phyloP scores from a whole-genome alignment of 2,329 filamentous ascomycete genomes.

The Pseudogymnoascus sp. region DNA sequence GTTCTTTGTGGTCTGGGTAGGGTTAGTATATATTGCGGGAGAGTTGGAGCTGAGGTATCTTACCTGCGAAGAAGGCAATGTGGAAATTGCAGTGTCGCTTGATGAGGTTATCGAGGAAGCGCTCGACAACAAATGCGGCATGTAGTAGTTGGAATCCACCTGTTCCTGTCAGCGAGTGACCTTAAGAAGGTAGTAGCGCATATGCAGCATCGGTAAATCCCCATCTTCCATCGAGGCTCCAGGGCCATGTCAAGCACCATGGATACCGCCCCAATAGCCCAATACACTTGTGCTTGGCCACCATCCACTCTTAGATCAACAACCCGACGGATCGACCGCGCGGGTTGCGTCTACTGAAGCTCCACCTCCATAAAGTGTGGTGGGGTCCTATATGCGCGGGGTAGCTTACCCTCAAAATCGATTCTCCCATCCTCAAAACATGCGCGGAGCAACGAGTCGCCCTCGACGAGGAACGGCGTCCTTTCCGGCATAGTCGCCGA shows the following conservation, averaged over 20 bases:
- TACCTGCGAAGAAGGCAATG: conserved; percentile 55
- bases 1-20: conserved; percentile 37
- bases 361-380: not conserved
- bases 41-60: not conserved
- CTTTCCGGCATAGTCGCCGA: conserved; percentile 69
- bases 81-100: conserved; percentile 65
- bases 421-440: conserved; percentile 57
- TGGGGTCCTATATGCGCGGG: not conserved
- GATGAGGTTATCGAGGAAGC: conserved; percentile 53
- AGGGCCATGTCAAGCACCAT: not conserved
- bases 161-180: conserved; percentile 19
- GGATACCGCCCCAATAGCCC: not conserved
- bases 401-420: conserved; percentile 49
- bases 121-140: conserved; percentile 62
- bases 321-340: not conserved
- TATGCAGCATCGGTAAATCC: conserved; percentile 9
- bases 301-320: not conserved
- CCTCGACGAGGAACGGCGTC: conserved; percentile 68
- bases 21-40: conserved; percentile 15
- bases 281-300: not conserved
- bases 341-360: not conserved
- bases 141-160: conserved; percentile 66
- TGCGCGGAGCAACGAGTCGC: conserved; percentile 62
- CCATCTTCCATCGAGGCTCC: not conserved
- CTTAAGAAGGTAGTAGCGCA: not conserved